Evolutionary conservation across 768 basidiomycete genomes (phyloP).

Genomic region (Phallus indusiatus): DNA sequence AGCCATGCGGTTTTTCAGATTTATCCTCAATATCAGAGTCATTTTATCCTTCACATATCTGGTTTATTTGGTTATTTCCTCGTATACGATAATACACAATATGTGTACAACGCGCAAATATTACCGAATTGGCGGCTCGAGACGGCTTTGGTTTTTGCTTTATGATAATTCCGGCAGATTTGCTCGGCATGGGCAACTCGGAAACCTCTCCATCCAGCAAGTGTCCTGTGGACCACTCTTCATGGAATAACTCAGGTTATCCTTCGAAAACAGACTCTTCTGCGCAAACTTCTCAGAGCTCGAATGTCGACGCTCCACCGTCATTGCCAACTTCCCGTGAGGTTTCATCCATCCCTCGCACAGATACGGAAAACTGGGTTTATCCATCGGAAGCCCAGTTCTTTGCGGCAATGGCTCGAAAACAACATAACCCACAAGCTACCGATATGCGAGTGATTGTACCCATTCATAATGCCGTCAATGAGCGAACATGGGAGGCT

Average conservation of each 20-base stretch:
- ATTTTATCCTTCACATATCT: no score
- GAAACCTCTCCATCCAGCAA: constrained; percentile 19
- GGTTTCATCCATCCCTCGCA: constrained; percentile 79
- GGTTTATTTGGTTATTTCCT: no score
- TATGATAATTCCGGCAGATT: no score
- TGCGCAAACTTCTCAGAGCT: constrained; percentile 14
- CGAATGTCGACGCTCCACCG: constrained; percentile 11
- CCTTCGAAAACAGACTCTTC: constrained; percentile 25
- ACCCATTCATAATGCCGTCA: constrained; percentile 98
- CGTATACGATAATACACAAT: no score
- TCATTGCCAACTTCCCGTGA: constrained; percentile 66
- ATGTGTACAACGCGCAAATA: no score
- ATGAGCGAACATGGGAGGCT: constrained; percentile 86
- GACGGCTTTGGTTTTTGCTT: no score
- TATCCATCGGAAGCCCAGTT: constrained; percentile 99
- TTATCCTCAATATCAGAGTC: no score
- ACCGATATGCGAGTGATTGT: constrained; percentile 94
- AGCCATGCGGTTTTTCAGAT: no score
- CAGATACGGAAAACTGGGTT: constrained; percentile 73
- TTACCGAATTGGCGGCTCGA: no score
- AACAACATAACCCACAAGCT: constrained; percentile 80
- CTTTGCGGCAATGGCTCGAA: constrained; percentile 92
- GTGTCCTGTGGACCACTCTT: constrained; percentile 61
- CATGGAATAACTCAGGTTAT: constrained; percentile 36
- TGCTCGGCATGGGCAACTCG: background rate